Evolutionary conservation across 164 flowering plant genomes (phyloP).

Genomic region (Taxillus chinensis): DNA sequence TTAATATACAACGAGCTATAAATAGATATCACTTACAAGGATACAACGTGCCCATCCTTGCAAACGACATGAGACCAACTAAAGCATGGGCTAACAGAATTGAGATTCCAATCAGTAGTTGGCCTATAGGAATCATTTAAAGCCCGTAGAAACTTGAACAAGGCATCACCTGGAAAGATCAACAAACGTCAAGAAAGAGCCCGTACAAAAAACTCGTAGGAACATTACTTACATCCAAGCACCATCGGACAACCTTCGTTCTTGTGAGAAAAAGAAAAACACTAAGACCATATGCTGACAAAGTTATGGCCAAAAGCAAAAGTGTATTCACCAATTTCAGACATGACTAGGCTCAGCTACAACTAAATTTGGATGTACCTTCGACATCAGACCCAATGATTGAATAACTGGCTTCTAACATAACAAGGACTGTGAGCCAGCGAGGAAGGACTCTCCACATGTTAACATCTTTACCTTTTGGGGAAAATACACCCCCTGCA

Average conservation of each 20-base stretch:
- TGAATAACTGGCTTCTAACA: not conserved
- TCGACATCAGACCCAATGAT: not conserved
- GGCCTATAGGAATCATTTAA: slow-evolving; percentile 48
- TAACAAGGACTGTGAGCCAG: not conserved
- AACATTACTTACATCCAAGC: too few species aligned
- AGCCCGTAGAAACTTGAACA: slow-evolving; percentile 37
- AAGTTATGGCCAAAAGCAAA: too few species aligned
- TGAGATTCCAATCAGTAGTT: slow-evolving; percentile 48
- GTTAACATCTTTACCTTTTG: not conserved
- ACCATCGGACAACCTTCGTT: too few species aligned
- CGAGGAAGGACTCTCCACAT: not conserved
- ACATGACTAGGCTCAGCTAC: not conserved
- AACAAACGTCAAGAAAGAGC: not conserved
- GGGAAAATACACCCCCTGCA: not conserved
- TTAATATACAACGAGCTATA: not conserved
- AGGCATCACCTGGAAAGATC: slow-evolving; percentile 54
- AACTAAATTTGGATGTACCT: not conserved
- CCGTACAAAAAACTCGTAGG: too few species aligned
- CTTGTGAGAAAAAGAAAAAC: too few species aligned
- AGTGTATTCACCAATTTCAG: not conserved
- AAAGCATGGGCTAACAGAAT: slow-evolving; percentile 68
- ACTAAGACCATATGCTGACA: too few species aligned
- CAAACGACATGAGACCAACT: slow-evolving; percentile 91
- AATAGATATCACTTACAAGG: slow-evolving; percentile 46
- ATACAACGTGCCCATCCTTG: slow-evolving; percentile 49